Evolutionary conservation across 306 rosid genomes (phyloP).

Genomic region (Prunus mongolica): DNA sequence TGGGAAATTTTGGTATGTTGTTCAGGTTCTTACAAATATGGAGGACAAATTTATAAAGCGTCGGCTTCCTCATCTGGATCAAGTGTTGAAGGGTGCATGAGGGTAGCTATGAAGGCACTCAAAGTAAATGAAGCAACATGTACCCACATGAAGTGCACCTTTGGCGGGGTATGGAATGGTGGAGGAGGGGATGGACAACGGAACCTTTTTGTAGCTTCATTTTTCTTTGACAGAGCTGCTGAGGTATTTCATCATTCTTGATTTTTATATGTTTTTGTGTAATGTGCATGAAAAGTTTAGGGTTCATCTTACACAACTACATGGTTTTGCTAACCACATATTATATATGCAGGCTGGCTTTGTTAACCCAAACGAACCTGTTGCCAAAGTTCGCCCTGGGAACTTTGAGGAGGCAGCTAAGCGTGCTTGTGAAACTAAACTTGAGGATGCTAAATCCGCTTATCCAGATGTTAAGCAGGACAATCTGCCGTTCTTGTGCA

Average conservation of each 20-base stretch:
- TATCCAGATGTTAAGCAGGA: slow-evolving; percentile 53
- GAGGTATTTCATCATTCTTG: slow-evolving; percentile 51
- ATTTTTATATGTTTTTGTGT: not conserved
- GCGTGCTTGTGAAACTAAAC: slow-evolving; percentile 82
- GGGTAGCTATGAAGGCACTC: slow-evolving; percentile 62
- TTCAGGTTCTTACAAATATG: slow-evolving; percentile 67
- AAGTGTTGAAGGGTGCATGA: slow-evolving; percentile 70
- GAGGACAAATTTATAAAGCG: slow-evolving; percentile 65
- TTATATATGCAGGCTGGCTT: slow-evolving; percentile 68
- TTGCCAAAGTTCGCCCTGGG: slow-evolving; percentile 57
- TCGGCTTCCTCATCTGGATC: slow-evolving; percentile 65
- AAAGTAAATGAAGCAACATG: slow-evolving; percentile 69
- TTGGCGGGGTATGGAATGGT: slow-evolving; percentile 96
- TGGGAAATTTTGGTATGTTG: not conserved
- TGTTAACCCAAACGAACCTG: slow-evolving; percentile 60
- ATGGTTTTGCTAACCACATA: slow-evolving; percentile 27
- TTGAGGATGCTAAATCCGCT: slow-evolving; percentile 52
- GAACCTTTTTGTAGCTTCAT: slow-evolving; percentile 90
- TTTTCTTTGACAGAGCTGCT: slow-evolving; percentile 99
- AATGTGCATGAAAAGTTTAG: not conserved
- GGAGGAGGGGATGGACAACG: slow-evolving; percentile 98
- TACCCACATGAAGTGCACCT: slow-evolving; percentile 91
- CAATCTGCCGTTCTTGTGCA: slow-evolving; percentile 90
- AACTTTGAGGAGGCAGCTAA: slow-evolving; percentile 83
- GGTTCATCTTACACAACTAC: slow-evolving; percentile 11